Base-by-base conservation (phyloP, 495 filamentous ascomycete genomes). In the Venustampulla echinocandica region DNA sequence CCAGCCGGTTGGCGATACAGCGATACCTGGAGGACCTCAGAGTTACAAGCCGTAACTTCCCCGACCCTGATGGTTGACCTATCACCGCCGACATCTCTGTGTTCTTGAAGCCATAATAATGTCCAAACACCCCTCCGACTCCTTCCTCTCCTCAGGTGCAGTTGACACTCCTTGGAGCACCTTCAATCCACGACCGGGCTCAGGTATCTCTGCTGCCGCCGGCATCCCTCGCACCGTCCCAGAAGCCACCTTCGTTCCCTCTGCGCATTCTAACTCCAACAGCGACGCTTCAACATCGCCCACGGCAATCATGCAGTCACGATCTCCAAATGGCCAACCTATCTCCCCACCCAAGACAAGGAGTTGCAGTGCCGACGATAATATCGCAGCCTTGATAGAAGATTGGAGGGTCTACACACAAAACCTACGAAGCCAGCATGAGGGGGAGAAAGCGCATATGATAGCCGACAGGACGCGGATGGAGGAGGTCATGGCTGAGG, bases 401-500 rank as follows among this genome's bases (percentile, higher is more conserved):
- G 55, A 58, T 35, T 61, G 50, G 48, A 14, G 55, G 27, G 20
- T 30, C 3, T 56, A 56, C 38, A 51, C 58, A 0, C 35, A 46
- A 33, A 57, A 53, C 32, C 21, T 61, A 18, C 41, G 58, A 33
- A 43, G 28, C 22, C 58, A 61, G 43, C 14, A 15, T 27, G 44
- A 53, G 19, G 58, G 54, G 21, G 55, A 57, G 43, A 47, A 49
- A 42, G 58, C 55, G 28, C 58, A 61, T 33, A 50, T 61, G 46
- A 10, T 28, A 18, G 58, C 54, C 2, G 54, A 57, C 28, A 30
- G 55, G 30, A 39, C 36, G 7, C 36, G 55, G 14, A 41, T 47
- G 30, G 58, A 58, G 17, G 58, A 61, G 24, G 34, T 58, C 10
- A 61, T 61, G 54, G 49, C 27, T 1, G 58, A 61, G 18, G 58